Evolutionary conservation across 192 early-diverging fungal species (phyloP), one percentile per base, ranked within the genome.

Genomic region (Mortierella claussenii): DNA sequence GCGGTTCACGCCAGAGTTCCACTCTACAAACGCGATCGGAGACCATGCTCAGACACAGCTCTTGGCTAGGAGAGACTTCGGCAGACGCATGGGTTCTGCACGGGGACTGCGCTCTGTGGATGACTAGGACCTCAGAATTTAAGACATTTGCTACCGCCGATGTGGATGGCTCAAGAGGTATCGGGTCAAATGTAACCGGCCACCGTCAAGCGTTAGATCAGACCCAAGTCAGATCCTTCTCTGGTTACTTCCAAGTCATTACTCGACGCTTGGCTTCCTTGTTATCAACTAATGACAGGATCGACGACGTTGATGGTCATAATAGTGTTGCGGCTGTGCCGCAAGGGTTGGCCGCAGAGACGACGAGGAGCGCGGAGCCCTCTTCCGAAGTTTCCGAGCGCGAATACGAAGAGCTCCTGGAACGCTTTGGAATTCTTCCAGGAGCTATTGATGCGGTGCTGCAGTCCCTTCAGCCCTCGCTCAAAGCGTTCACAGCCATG

Each of bases 11-110:
- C 2, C 31, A 60, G 46, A 8, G 26, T 17, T 37, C 37, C 24
- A 32, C 20, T 11, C 49, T n/a, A 24, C 23, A 27, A 36, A 17
- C 20, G 24, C 48, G 62, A 33, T 18, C 8, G 42, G 12, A 18
- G 11, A n/a, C 44, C 17, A 12, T 3, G 31, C 60, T 48, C 17
- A 34, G 36, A 21, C 67, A 52, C 12, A 76, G 73, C 24, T 65
- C 73, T 12, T 76, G 73, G 73, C n/a, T 76, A 8, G 73, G 64
- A 20, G 57, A 67, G 24, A 76, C 73, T 13, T 56, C 64, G 4
- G 62, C 64, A 3, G 44, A 55, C 2, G 52, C 53, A 27, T 76
- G 73, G 73, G 28, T 76, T 26, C 32, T 23, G 7, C 37, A 46
- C 37, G 73, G 73, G 5, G 42, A 65, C n/a, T 74, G 69, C 34